phyloP scores from a whole-genome alignment of 768 basidiomycete genomes.

The Mycena floridula region DNA sequence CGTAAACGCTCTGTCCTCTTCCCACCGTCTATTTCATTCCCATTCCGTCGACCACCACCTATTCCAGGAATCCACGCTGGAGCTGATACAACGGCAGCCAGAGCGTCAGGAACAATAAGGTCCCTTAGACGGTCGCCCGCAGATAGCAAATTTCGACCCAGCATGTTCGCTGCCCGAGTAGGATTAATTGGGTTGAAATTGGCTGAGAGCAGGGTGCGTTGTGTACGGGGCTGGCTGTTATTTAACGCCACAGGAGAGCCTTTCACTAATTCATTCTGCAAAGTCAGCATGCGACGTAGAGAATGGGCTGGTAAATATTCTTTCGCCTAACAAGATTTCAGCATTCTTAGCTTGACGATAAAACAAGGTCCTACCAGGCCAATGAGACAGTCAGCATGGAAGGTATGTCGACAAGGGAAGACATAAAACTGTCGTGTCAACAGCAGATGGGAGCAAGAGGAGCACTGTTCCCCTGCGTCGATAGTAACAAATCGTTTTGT shows the following conservation, averaged over 20 bases:
- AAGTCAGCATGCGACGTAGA: slow-evolving; percentile 76
- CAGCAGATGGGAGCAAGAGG: slow-evolving; percentile 68
- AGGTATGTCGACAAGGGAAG: slow-evolving; percentile 96
- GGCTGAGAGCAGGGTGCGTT: slow-evolving; percentile 70
- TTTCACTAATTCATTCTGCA: slow-evolving; percentile 82
- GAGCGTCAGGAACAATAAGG: slow-evolving; percentile 89
- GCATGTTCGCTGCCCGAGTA: slow-evolving; percentile 51
- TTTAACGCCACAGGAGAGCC: slow-evolving; percentile 29
- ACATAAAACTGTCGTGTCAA: slow-evolving; percentile 94
- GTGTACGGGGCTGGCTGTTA: slow-evolving; percentile 37
- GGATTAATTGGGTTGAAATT: slow-evolving; percentile 64
- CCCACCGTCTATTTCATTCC: slow-evolving; percentile 45
- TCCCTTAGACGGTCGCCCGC: slow-evolving; percentile 89
- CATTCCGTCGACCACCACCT: slow-evolving; percentile 42
- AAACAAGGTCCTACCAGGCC: slow-evolving; percentile 54
- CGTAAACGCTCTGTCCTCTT: slow-evolving; percentile 69
- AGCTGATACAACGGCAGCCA: slow-evolving; percentile 77
- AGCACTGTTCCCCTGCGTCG: slow-evolving; percentile 82
- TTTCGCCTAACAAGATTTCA: slow-evolving; percentile 59
- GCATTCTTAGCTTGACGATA: slow-evolving; percentile 2
- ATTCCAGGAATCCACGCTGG: slow-evolving; percentile 76
- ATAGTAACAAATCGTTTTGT: slow-evolving; percentile 90
- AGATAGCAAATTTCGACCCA: slow-evolving; percentile 77
- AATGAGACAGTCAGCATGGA: slow-evolving; percentile 97
- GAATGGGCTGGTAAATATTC: slow-evolving; percentile 81